Evolutionary conservation across 2,329 filamentous ascomycete genomes (phyloP).

Genomic region (Endothia cerciana): DNA sequence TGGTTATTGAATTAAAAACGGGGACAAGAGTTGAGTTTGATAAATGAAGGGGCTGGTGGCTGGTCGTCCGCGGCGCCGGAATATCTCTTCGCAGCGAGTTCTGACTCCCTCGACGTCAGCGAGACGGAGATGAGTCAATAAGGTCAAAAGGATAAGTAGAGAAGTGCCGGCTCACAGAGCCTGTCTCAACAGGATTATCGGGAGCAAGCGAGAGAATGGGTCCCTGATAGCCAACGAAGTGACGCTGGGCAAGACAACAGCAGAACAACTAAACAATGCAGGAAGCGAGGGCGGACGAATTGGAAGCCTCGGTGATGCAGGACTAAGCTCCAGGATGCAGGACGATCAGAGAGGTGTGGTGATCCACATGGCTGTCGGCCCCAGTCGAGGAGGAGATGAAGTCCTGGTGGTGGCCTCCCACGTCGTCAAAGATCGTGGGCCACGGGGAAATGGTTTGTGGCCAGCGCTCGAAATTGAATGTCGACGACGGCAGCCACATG

Average conservation of each 20-base stretch:
- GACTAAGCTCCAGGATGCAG: slow-evolving; percentile 8
- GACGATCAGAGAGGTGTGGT: slow-evolving; percentile 14
- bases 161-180: slow-evolving; percentile 25
- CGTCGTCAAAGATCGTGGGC: slow-evolving; percentile 23
- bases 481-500: slow-evolving; percentile 16
- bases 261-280: slow-evolving; percentile 6
- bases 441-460: slow-evolving; percentile 27
- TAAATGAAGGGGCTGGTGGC: slow-evolving; percentile 21
- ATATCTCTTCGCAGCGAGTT: not conserved
- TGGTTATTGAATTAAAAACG: slow-evolving; percentile 9
- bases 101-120: not conserved
- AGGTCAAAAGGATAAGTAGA: slow-evolving; percentile 1
- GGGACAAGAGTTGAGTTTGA: slow-evolving; percentile 12
- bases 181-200: slow-evolving; percentile 7
- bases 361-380: slow-evolving; percentile 21
- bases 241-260: slow-evolving; percentile 1
- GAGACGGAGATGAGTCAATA: slow-evolving; percentile 1
- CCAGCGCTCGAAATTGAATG: slow-evolving; percentile 12
- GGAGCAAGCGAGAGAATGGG: slow-evolving; percentile 8
- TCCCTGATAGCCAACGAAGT: slow-evolving; percentile 12
- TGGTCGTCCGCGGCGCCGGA: slow-evolving; percentile 16
- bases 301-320: slow-evolving; percentile 4
- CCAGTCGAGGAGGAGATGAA: slow-evolving; percentile 13
- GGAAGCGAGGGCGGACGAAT: slow-evolving; percentile 21
- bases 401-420: not conserved